Conservation (phyloP, 1,139 yeast species). For the Saccharomyces uvarum region DNA sequence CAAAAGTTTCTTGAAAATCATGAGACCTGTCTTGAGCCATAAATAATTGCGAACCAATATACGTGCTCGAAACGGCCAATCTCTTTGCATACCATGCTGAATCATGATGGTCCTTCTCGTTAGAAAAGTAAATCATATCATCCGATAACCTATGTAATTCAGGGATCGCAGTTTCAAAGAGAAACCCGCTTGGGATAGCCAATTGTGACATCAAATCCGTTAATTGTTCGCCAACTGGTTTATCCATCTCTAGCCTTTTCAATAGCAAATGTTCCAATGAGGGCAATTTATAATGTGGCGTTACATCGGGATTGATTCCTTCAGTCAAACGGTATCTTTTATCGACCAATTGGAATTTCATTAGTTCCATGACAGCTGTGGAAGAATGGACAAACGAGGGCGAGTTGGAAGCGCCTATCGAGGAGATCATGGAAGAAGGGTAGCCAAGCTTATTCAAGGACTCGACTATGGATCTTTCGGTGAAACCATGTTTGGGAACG, state of each 20-base stretch:
- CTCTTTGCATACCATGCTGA: slow-evolving; percentile 92
- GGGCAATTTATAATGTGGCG: slow-evolving; percentile 23
- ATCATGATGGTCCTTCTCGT: slow-evolving; percentile 67
- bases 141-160: slow-evolving; percentile 74
- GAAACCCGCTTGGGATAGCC: slow-evolving; percentile 32
- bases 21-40: slow-evolving; percentile 71
- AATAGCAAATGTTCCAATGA: slow-evolving; percentile 43
- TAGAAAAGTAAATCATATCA: slow-evolving; percentile 73
- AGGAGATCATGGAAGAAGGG: slow-evolving; percentile 58
- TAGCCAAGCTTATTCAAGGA: slow-evolving; percentile 58
- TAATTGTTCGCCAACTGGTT: slow-evolving; percentile 42
- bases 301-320: slow-evolving; percentile 20
- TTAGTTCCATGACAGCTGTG: slow-evolving; percentile 51
- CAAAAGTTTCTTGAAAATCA: slow-evolving; percentile 48
- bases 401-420: slow-evolving; percentile 38
- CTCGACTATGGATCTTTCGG: slow-evolving; percentile 48
- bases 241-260: slow-evolving; percentile 57
- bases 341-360: slow-evolving; percentile 55
- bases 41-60: slow-evolving; percentile 66
- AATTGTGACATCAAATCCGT: slow-evolving; percentile 32
- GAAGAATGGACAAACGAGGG: slow-evolving; percentile 33
- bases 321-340: slow-evolving; percentile 42
- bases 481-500: slow-evolving; percentile 69
- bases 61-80: slow-evolving; percentile 57
- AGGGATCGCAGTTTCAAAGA: slow-evolving; percentile 35